Conservation (phyloP, 2,329 filamentous ascomycete species). For the Sordariomycetes sp. region DNA sequence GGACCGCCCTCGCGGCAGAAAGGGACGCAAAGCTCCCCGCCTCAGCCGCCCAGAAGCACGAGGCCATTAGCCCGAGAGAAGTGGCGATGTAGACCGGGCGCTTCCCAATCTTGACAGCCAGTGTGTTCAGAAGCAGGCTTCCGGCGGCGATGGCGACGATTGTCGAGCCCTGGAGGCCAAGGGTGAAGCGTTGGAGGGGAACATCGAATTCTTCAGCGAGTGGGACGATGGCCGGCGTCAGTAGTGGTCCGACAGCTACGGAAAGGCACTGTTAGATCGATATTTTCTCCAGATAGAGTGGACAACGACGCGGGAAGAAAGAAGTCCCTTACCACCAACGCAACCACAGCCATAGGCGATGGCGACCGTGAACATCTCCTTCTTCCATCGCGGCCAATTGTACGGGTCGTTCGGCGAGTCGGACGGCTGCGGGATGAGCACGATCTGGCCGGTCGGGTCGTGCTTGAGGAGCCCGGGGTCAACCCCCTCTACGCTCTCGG, state of each 20-base stretch:
- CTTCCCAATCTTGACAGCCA: constrained; percentile 25
- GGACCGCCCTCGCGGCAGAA: constrained; percentile 19
- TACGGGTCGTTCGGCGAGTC: constrained; percentile 34
- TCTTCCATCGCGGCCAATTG: constrained; percentile 28
- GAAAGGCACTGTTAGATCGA: background rate
- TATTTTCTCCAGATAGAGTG: background rate
- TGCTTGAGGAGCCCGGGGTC: constrained; percentile 13
- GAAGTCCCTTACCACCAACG: constrained; percentile 22
- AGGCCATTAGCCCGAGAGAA: constrained; percentile 19
- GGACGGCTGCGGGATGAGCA: constrained; percentile 38
- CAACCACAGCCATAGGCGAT: constrained; percentile 26
- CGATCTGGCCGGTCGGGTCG: constrained; percentile 17
- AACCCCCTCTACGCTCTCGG: constrained; percentile 8
- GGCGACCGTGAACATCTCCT: constrained; percentile 23
- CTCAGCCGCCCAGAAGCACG: constrained; percentile 21
- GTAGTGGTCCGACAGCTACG: constrained; percentile 24
- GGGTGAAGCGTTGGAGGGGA: constrained; percentile 18
- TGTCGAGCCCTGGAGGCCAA: constrained; percentile 21
- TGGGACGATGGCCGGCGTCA: constrained; percentile 22
- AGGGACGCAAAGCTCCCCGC: constrained; percentile 18
- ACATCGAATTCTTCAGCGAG: constrained; percentile 20
- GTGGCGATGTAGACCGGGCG: constrained; percentile 22
- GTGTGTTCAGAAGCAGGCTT: constrained; percentile 20
- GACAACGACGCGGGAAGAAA: background rate
- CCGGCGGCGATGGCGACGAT: constrained; percentile 23